Conservation (phyloP, 257 asterid genomes). For the Przewalskia tangutica region DNA sequence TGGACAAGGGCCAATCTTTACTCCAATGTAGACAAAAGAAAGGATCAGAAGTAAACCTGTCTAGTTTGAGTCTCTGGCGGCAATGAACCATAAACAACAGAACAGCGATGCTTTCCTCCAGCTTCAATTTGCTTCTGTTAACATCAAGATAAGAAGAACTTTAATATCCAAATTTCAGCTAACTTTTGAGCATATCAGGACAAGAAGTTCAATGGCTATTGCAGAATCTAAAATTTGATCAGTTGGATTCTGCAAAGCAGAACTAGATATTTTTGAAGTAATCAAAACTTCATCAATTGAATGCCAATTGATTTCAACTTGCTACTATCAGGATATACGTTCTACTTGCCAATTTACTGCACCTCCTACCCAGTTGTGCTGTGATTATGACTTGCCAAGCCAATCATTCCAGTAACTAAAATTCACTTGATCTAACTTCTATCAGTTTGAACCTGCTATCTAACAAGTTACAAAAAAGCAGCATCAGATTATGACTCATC, state of each 20-base stretch:
- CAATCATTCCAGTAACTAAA: background rate
- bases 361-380: background rate
- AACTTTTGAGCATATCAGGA: background rate
- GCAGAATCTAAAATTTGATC: background rate
- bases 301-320: background rate
- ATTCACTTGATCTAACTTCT: background rate
- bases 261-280: background rate
- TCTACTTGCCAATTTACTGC: background rate
- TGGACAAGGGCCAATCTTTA: conserved; percentile 1
- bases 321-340: background rate
- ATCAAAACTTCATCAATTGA: background rate
- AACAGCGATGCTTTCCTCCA: conserved; percentile 66
- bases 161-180: background rate
- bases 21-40: conserved; percentile 12
- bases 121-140: conserved; percentile 66
- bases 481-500: background rate
- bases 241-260: background rate
- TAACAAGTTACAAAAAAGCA: background rate
- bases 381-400: background rate
- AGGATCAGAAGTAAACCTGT: conserved; percentile 54
- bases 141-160: conserved; percentile 2
- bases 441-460: background rate
- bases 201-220: background rate
- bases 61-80: conserved; percentile 93
- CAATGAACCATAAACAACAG: conserved; percentile 95